Base-by-base conservation (phyloP, 1,139 yeast species). In the Saccharomyces hybrid region DNA sequence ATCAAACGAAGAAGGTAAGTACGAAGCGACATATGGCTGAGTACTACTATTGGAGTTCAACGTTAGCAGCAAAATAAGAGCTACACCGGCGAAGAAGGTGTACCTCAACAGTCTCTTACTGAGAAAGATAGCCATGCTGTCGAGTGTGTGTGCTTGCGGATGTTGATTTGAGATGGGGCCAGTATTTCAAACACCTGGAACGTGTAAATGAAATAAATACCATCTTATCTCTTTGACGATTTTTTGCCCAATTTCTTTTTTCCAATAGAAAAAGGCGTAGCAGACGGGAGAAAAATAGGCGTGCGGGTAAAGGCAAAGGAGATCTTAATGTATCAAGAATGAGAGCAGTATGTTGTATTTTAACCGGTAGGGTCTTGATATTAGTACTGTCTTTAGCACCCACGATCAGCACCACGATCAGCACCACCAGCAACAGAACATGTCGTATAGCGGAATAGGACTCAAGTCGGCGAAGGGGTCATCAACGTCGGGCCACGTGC, bases 391-490 rank as follows among this genome's bases (percentile, higher is more conserved):
- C 20, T 20, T 20, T 20, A 20, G 20, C 20, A 20, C 20, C 20
- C 20, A 20, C 20, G 20, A 20, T 20, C 20, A 20, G 20, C 20
- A 20, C 20, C 20, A 20, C 20, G 20, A 20, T 20, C 23, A 20
- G 23, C 23, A 20, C 3, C 23, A 20, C 23, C 23, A 20, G 23
- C 2, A 20, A 20, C 23, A 2, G 23, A 14, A 9, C 16, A 61
- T 61, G 69, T 63, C 67, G 20, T 64, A 62, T 30, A 61, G 60
- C 47, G 67, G 68, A 23, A 57, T 67, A n/a, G 71, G 71, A 2
- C 52, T 67, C 16, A 56, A 60, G 26, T 61, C 63, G 49, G 70
- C 71, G 3, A 67, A 67, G 52, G 71, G 71, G 3, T 63, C 69
- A 4, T 54, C 66, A 9, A 67, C 71, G 1, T 66, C 70, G 0